Evolutionary conservation across 176 grass and related monocot species (phyloP), one percentile per base, ranked within the genome.

Genomic region (Oryza officinalis): DNA sequence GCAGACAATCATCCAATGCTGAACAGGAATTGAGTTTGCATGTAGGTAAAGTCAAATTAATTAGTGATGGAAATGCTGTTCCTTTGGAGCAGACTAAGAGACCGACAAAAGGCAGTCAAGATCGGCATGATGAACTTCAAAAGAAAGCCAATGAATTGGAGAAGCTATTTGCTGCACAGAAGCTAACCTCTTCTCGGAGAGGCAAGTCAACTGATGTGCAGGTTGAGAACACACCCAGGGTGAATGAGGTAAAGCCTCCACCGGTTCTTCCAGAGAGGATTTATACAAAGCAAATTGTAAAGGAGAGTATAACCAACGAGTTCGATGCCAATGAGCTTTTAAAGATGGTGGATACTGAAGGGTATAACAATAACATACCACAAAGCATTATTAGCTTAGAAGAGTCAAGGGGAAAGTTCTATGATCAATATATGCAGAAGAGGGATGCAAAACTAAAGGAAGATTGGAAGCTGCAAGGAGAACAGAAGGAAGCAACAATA

Each of bases 91-190:
- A 88, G 27, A 40, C 69, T 88, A 91, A 66, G 76, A 76, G 88
- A 69, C 81, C 80, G 45, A 71, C 71, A 49, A 92, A 94, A 87
- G 94, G 93, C 72, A 92, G 81, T 85, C 90, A 94, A 87, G 88
- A 91, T 86, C 78, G 72, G 68, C 87, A 96, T 85, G 91, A 89
- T 80, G 91, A 93, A 84, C 77, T 95, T 35, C 89, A 91, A 87
- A 94, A 92, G 85, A 98, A 95, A 47, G 96, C 96, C 54, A 91
- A 93, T 75, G 96, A 95, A 47, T 82, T 98, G 83, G 93, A 98
- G 85, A 98, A 98, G 83, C 78, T 93, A 75, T 98, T 93, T 87
- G 93, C 93, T 72, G 93, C 89, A 54, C 93, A 95, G 69, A 95
- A 98, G 81, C 81, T 93, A 75, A 69, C 82, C 79, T 93, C 91